phyloP scores from a whole-genome alignment of 139 green algal species.

The Eudorina sp. region DNA sequence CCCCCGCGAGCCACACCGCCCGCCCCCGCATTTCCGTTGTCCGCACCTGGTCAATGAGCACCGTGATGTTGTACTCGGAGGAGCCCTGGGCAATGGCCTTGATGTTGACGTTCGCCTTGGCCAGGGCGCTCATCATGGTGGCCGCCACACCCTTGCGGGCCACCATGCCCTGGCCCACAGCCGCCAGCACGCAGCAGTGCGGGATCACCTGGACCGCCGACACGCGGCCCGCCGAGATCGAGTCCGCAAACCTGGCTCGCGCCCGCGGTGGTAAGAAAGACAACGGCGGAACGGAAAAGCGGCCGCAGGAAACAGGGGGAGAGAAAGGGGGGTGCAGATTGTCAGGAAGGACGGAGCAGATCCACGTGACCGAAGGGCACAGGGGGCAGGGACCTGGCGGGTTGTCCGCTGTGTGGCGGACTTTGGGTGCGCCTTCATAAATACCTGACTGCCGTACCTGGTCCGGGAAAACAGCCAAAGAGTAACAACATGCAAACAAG shows the following conservation, averaged over 20 bases:
- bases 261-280: too few relatives aligned
- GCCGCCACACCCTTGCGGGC: conserved; percentile 85
- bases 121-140: conserved; percentile 95
- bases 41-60: conserved; percentile 87
- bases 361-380: too few relatives aligned
- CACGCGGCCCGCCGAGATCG: conserved; percentile 83
- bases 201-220: conserved; percentile 78
- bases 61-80: conserved; percentile 99
- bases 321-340: too few relatives aligned
- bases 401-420: too few relatives aligned
- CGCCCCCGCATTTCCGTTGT: not conserved
- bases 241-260: conserved; percentile 79
- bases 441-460: too few relatives aligned
- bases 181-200: conserved; percentile 94
- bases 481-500: too few relatives aligned
- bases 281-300: too few relatives aligned
- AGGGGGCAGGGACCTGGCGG: too few relatives aligned
- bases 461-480: too few relatives aligned
- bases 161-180: conserved; percentile 96
- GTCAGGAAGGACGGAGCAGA: too few relatives aligned
- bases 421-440: too few relatives aligned
- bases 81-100: conserved; percentile 91
- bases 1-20: not conserved
- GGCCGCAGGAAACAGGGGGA: too few relatives aligned
- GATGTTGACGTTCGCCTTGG: conserved; percentile 96